Evolutionary conservation across 768 basidiomycete genomes (phyloP).

Genomic region (Rhizopogon roseolus): DNA sequence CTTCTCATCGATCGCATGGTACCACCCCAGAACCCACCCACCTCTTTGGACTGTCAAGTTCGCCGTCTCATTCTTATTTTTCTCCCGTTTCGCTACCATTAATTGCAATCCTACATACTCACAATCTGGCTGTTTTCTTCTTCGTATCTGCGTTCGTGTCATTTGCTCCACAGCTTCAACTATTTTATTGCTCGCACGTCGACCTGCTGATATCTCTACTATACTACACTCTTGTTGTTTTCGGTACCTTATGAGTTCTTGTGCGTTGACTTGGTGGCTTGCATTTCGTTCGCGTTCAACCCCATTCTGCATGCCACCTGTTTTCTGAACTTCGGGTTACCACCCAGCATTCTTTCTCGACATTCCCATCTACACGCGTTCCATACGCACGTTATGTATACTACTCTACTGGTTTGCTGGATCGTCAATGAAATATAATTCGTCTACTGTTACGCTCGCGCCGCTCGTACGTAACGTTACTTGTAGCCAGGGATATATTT

Average conservation of each 20-base stretch:
- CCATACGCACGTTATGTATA: slow-evolving; percentile 8
- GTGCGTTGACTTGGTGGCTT: slow-evolving; percentile 3
- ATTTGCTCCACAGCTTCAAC: slow-evolving; percentile 13
- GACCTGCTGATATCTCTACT: slow-evolving; percentile 27
- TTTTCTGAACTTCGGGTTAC: slow-evolving; percentile 7
- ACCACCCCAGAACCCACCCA: slow-evolving; percentile 9
- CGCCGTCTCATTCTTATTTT: slow-evolving; percentile 23
- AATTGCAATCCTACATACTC: slow-evolving; percentile 22
- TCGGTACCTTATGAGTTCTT: slow-evolving; percentile 5
- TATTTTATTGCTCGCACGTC: slow-evolving; percentile 25
- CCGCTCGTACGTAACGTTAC: neutral
- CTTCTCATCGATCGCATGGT: slow-evolving; percentile 28
- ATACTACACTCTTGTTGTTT: slow-evolving; percentile 22
- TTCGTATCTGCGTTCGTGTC: slow-evolving; percentile 13
- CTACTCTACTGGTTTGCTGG: slow-evolving; percentile 6
- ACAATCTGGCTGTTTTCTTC: slow-evolving; percentile 9
- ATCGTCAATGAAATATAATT: slow-evolving; percentile 11
- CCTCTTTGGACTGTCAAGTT: slow-evolving; percentile 11
- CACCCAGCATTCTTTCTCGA: slow-evolving; percentile 4
- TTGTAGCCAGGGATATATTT: neutral
- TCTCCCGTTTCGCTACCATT: slow-evolving; percentile 20
- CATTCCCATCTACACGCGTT: slow-evolving; percentile 1
- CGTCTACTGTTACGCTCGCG: neutral
- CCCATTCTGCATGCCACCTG: slow-evolving; percentile 11
- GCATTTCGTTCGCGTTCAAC: slow-evolving; percentile 7